Conservation (phyloP, 495 filamentous ascomycete genomes). For the Apodospora peruviana region DNA sequence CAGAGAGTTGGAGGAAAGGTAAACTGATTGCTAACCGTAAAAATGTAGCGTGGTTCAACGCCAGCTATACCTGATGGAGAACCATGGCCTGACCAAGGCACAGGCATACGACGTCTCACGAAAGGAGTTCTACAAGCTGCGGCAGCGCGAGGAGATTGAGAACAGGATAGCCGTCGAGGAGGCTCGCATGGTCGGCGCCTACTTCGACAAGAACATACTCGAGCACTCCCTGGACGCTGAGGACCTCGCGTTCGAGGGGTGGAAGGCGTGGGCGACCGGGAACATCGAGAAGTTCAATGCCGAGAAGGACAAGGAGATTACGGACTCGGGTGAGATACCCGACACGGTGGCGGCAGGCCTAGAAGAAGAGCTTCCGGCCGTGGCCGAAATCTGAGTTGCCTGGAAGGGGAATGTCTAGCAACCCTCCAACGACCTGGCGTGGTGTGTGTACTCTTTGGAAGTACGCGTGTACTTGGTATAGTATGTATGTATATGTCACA, state of each 20-base stretch:
- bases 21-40: neutral
- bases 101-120: conserved; percentile 83
- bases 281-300: conserved; percentile 37
- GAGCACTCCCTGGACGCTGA: conserved; percentile 81
- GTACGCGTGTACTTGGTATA: too few species aligned
- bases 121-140: conserved; percentile 81
- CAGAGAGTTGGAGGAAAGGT: neutral
- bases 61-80: conserved; percentile 76
- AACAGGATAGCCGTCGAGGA: conserved; percentile 83
- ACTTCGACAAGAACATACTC: conserved; percentile 69
- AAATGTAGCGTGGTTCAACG: conserved; percentile 91
- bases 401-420: too few species aligned
- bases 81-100: conserved; percentile 50
- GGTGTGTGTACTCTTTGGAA: too few species aligned
- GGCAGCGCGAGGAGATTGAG: conserved; percentile 77
- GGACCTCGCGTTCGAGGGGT: conserved; percentile 66
- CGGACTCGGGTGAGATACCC: conserved; percentile 13
- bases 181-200: conserved; percentile 75
- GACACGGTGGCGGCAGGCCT: conserved; percentile 7
- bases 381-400: too few species aligned
- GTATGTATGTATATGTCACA: too few species aligned
- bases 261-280: conserved; percentile 72
- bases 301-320: conserved; percentile 43
- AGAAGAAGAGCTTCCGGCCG: conserved; percentile 7
- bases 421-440: too few species aligned